Percentiles rank a stretch among this genome's conserved stretches.
phyloP scores from a whole-genome alignment of 805 yeast species.

The Candida xyloterini region DNA sequence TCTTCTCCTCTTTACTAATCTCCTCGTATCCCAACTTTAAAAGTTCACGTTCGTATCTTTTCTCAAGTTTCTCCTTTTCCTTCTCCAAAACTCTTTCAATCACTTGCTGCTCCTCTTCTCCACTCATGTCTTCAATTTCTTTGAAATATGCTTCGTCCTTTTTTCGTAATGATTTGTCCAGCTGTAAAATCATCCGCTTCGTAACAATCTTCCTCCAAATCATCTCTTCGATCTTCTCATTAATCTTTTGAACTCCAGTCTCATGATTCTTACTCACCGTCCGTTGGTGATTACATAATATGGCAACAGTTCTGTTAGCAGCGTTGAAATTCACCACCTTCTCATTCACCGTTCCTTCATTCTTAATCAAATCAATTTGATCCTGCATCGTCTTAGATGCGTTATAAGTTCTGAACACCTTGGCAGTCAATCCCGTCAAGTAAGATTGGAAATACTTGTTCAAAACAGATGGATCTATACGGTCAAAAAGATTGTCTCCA shows the following conservation, averaged over 20 bases:
- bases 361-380: conserved; percentile 79
- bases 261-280: conserved; percentile 85
- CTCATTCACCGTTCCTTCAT: conserved; percentile 83
- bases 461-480: conserved; percentile 77
- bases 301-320: conserved; percentile 93
- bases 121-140: conserved; percentile 63
- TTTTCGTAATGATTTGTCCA: conserved; percentile 52
- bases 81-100: conserved; percentile 59
- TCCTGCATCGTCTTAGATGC: conserved; percentile 98
- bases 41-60: conserved; percentile 71
- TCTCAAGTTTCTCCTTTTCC: conserved; percentile 60
- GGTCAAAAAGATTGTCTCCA: conserved; percentile 90
- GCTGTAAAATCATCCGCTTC: conserved; percentile 64
- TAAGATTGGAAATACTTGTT: conserved; percentile 86
- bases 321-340: conserved; percentile 87
- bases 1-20: conserved; percentile 51
- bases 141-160: conserved; percentile 58
- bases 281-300: conserved; percentile 95
- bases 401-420: conserved; percentile 95
- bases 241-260: conserved; percentile 72
- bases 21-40: conserved; percentile 67
- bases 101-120: conserved; percentile 59
- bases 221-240: conserved; percentile 73
- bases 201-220: conserved; percentile 77
- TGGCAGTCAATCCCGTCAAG: conserved; percentile 92